Conservation (phyloP, 2,329 filamentous ascomycete species). For the Colletotrichum higginsianum region DNA sequence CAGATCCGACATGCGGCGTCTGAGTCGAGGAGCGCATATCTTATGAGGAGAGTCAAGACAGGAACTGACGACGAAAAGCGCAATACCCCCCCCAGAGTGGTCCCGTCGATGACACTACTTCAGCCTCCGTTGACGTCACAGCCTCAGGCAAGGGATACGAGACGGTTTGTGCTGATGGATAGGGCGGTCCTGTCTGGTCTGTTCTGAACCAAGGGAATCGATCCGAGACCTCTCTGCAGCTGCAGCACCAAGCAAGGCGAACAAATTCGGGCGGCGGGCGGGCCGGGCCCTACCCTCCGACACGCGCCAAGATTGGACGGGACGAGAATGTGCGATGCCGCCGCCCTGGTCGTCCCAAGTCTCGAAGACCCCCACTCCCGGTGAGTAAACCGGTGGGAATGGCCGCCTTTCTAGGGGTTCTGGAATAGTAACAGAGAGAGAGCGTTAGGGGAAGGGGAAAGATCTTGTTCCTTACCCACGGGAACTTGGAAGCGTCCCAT, state of each 20-base stretch:
- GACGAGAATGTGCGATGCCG: conserved; percentile 14
- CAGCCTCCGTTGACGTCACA: conserved; percentile 29
- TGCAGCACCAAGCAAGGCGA: background rate
- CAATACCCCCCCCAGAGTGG: background rate
- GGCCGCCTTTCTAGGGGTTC: background rate
- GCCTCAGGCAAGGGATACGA: conserved; percentile 2
- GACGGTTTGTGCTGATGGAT: background rate
- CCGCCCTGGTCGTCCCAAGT: conserved; percentile 34
- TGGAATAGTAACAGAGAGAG: background rate
- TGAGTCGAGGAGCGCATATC: conserved; percentile 9
- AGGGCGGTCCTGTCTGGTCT: background rate
- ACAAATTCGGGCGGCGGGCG: conserved; percentile 12
- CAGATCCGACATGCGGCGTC: background rate
- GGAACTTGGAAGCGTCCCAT: conserved; percentile 17
- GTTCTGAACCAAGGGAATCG: background rate
- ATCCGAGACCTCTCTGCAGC: background rate
- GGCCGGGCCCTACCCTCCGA: conserved; percentile 33
- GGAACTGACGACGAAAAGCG: background rate
- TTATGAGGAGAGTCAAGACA: background rate
- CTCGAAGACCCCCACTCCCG: background rate
- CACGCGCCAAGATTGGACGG: conserved; percentile 40
- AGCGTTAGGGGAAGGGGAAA: conserved; percentile 2
- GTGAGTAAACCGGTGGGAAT: background rate
- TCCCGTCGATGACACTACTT: conserved; percentile 30
- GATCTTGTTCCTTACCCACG: background rate